Percentiles rank a stretch among this genome's conserved stretches.
phyloP scores from a whole-genome alignment of 352 stramenopile species.

The Phytophthora constricta region DNA sequence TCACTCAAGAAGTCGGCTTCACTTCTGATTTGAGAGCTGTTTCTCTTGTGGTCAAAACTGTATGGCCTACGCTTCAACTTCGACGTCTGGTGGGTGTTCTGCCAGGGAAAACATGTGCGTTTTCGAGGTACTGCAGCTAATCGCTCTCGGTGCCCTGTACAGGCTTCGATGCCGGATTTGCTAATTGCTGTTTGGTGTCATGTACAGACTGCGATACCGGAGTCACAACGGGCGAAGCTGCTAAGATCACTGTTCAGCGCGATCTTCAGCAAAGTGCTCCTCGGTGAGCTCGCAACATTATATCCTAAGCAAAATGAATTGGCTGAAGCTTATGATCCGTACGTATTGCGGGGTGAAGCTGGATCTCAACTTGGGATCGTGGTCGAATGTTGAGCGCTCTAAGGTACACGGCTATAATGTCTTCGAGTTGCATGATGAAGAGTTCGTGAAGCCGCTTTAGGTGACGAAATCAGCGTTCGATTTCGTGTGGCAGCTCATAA shows the following conservation, averaged over 20 bases:
- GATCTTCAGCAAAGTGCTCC: neutral
- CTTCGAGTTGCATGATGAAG: neutral
- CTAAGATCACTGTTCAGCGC: neutral
- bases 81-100: neutral
- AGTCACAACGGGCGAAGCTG: neutral
- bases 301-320: neutral
- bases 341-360: neutral
- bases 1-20: neutral
- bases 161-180: too few relatives aligned
- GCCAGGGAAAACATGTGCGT: neutral
- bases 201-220: too few relatives aligned
- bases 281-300: neutral
- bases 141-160: too few relatives aligned
- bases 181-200: too few relatives aligned
- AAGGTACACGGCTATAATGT: neutral
- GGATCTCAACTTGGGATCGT: neutral
- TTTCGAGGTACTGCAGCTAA: neutral
- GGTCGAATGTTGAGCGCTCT: neutral
- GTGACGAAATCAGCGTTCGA: neutral
- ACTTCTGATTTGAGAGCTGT: neutral
- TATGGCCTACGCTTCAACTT: neutral
- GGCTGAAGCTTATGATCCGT: neutral
- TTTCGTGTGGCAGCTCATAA: neutral
- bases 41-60: neutral
- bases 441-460: neutral